phyloP scores from a whole-genome alignment of 352 stramenopile species.

The Phytophthora ohioensis region DNA sequence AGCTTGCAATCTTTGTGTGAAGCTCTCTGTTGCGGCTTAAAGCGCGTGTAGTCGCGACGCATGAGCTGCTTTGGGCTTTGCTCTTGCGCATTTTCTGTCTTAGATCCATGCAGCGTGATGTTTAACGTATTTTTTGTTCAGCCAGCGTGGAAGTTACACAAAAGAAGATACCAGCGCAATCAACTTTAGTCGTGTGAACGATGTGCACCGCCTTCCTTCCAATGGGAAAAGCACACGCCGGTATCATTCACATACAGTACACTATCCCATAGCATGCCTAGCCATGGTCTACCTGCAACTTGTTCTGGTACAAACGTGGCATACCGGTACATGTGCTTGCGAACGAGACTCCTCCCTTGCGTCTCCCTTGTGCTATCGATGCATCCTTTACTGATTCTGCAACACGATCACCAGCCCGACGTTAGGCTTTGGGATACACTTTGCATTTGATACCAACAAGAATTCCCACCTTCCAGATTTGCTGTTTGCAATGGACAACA shows the following conservation, averaged over 20 bases:
- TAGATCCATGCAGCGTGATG: slow-evolving; percentile 16
- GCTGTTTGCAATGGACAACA: neutral
- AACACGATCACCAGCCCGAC: neutral
- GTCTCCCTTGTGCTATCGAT: too few relatives aligned
- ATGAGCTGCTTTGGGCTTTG: slow-evolving; percentile 19
- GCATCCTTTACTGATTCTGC: neutral
- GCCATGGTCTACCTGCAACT: too few relatives aligned
- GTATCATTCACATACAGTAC: too few relatives aligned
- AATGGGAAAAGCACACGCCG: neutral
- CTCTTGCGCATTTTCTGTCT: slow-evolving; percentile 12
- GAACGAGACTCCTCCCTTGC: too few relatives aligned
- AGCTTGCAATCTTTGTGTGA: too few relatives aligned
- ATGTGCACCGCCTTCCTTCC: slow-evolving; percentile 17
- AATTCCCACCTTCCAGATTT: neutral
- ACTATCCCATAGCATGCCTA: too few relatives aligned
- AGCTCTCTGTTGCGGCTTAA: too few relatives aligned
- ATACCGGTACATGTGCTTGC: too few relatives aligned
- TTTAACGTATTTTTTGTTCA: slow-evolving; percentile 3
- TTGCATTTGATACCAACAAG: neutral
- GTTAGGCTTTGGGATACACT: neutral
- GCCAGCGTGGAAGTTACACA: neutral
- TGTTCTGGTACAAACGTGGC: too few relatives aligned
- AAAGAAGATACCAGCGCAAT: slow-evolving; percentile 4
- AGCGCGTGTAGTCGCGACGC: slow-evolving; percentile 4
- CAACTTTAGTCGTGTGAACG: neutral